Base-by-base conservation (phyloP, 257 asterid species). In the Penstemon newberryi region DNA sequence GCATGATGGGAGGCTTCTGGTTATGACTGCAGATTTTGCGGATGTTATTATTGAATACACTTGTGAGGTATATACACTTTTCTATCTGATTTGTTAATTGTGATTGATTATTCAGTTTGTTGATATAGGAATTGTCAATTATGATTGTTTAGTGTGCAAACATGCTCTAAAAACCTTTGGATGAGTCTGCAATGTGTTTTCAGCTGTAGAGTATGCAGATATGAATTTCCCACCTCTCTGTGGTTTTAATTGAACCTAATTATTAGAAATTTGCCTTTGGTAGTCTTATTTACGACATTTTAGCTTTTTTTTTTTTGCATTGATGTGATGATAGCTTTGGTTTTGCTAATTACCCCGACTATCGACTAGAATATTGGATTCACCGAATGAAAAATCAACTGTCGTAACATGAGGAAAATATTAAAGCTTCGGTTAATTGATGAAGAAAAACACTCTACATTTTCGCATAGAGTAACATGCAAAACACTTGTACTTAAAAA, bases 1-100 rank as follows among this genome's bases (percentile, higher is more conserved):
- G 5, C 94, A 86, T 63, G 99, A 94, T 68, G 97, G 96, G 46
- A 90, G 89, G 80, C 95, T 94, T 77, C 88, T 94, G 60, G 97
- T 94, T 53, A 62, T 88, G 85, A 68, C 92, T 7, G 79, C 91
- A 0, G 97, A 91, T 73, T 87, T 94, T 75, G 77, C 96, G 40
- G 80, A 81, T 71, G 88, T 82, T 71, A 85, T 86, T 52, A 87
- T 89, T 47, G 91, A 87, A 67, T 78, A 90, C 53, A 72, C 85
- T 51, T 94, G 96, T 81, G 97, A 93, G 99, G 97, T 91, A 70
- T 37, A 57, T n/a, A 45, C 36, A 25, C 33, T 25, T 25, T 25
- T 25, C 9, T 0, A 56, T n/a, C n/a, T 33, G 49, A 41, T 56
- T 42, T 66, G 59, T 55, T 37, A 15, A 45, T 38, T 59, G 40